Base-by-base conservation (phyloP, 2,329 filamentous ascomycete genomes). In the Esteya vermicola region DNA sequence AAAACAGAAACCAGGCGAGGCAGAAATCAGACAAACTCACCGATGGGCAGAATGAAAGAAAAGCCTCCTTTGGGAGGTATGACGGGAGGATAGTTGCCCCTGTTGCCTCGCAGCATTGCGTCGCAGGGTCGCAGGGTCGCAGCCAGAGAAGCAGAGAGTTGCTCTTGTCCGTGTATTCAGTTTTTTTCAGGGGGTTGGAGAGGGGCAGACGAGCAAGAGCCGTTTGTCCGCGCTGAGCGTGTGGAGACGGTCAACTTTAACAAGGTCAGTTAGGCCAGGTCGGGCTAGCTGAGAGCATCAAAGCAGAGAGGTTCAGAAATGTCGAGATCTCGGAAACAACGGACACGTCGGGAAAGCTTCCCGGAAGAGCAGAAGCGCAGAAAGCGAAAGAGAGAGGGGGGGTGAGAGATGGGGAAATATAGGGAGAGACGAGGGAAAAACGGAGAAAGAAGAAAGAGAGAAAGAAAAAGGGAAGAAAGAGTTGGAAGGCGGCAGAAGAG, bases 41-140 rank as follows among this genome's bases (percentile, higher is more conserved):
- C 70, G 58, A 73, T 69, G 56, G 70, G 70, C 51, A 59, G 62
- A 49, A 74, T 62, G 57, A 64, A 69, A 46, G 62, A 64, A 45
- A 60, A 58, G 49, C 57, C 59, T 58, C 62, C 60, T 55, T 54
- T 62, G 60, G 60, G 63, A 60, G 58, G 62, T n/a, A n/a, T n/a
- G n/a, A n/a, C n/a, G n/a, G n/a, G n/a, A n/a, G n/a, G n/a, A n/a
- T n/a, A n/a, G n/a, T 27, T 16, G 4, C 10, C 19, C 23, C n/a
- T 20, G 33, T 35, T 23, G 9, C 18, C 19, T 23, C 21, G 31
- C 31, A 20, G 9, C 13, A 9, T 19, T 19, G n/a, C 5, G 31
- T 33, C 9, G 31, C 16, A 34, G 25, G 25, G 25, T 8, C 8
- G 12, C 25, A 26, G 27, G 20, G n/a, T 13, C 8, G 13, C 8